Conservation (phyloP, 1,284 basidiomycete genomes). For the Malassezia caprae region DNA sequence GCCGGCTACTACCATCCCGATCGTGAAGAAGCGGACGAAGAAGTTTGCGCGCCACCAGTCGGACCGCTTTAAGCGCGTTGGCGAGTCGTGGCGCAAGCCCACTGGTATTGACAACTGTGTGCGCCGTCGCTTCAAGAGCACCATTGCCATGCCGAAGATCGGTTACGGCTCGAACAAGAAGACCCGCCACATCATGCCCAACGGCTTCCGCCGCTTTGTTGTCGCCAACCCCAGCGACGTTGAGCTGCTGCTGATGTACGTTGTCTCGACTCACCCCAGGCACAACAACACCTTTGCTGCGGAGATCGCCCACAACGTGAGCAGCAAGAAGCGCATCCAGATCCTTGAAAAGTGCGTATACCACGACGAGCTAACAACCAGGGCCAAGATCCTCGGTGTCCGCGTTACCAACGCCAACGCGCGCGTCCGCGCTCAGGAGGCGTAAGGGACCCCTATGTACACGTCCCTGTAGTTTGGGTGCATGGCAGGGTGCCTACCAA, state of each 20-base stretch:
- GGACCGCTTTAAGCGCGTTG: conserved; percentile 47
- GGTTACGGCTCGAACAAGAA: conserved; percentile 49
- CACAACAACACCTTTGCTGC: conserved; percentile 96
- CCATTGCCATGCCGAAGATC: conserved; percentile 45
- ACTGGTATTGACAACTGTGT: conserved; percentile 47
- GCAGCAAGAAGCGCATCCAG: conserved; percentile 84
- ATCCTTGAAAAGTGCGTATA: conserved; percentile 69
- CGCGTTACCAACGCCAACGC: conserved; percentile 87
- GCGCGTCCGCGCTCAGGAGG: conserved; percentile 92
- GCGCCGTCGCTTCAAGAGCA: conserved; percentile 45
- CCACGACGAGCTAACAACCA: neutral
- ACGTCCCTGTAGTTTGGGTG: neutral
- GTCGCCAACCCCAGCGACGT: conserved; percentile 45
- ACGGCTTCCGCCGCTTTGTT: conserved; percentile 47
- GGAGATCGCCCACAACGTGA: conserved; percentile 93
- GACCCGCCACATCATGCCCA: conserved; percentile 48
- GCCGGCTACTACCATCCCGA: conserved; percentile 43
- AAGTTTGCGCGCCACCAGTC: conserved; percentile 47
- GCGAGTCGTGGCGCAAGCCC: conserved; percentile 45
- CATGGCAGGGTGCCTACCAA: conserved; percentile 7
- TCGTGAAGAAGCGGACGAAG: conserved; percentile 49
- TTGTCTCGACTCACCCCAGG: conserved; percentile 60
- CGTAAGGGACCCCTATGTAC: conserved; percentile 30
- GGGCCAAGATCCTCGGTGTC: conserved; percentile 49
- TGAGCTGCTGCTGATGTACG: conserved; percentile 46